Conservation (phyloP, 345 rosid genomes). For the Turnera subulata region DNA sequence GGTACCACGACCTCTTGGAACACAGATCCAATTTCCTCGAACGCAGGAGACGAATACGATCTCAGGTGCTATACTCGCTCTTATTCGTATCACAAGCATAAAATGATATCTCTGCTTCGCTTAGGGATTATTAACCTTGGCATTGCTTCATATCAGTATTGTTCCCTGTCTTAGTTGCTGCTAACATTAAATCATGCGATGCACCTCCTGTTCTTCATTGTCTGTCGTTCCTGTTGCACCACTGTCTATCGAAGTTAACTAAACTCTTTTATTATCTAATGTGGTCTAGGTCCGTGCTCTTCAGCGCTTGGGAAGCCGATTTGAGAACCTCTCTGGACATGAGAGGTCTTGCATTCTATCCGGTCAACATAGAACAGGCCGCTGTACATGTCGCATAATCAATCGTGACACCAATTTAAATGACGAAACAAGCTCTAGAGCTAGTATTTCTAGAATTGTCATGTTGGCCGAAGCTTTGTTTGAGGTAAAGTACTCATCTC, state of each 20-base stretch:
- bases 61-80: slow-evolving; percentile 53
- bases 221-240: no score
- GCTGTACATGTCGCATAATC: slow-evolving; percentile 65
- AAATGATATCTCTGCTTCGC: no score
- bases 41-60: slow-evolving; percentile 86
- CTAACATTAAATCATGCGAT: no score
- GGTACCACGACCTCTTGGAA: slow-evolving; percentile 79
- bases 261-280: no score
- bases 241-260: no score
- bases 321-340: slow-evolving; percentile 81
- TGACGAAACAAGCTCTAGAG: slow-evolving; percentile 72
- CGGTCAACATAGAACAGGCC: slow-evolving; percentile 79
- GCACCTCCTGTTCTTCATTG: no score
- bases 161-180: no score
- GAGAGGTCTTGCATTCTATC: slow-evolving; percentile 87
- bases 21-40: slow-evolving; percentile 90
- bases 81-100: not conserved
- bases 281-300: slow-evolving; percentile 76
- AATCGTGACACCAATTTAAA: slow-evolving; percentile 51
- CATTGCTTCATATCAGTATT: no score
- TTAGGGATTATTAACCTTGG: no score
- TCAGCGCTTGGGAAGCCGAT: slow-evolving; percentile 87
- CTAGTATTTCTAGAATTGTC: slow-evolving; percentile 95
- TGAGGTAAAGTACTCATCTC: slow-evolving; percentile 48
- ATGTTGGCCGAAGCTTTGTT: slow-evolving; percentile 97